Base-by-base conservation (phyloP, 169 alveolate species). In the Cryptosporidium ubiquitum region DNA sequence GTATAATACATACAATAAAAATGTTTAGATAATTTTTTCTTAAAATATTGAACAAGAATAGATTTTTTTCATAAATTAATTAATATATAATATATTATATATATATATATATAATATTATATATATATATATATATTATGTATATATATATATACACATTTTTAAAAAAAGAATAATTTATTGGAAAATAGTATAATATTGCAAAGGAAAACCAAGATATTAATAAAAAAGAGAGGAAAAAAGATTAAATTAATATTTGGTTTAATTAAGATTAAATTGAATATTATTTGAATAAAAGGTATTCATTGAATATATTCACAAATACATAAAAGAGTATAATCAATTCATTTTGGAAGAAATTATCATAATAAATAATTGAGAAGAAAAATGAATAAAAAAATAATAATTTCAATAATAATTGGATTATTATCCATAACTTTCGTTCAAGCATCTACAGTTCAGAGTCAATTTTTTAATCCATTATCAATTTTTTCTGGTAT, bases 391-490 rank as follows among this genome's bases (percentile, higher is more conserved):
- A 79, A 79, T 26, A 61, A 44, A 18, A 79, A 57, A 49, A 64
- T 40, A 31, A 23, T 79, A 20, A 64, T 47, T 61, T 60, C 75
- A 61, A 40, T 79, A 26, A 26, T 79, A 7, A 42, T 79, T 47
- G 89, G 89, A 18, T 5, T 64, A 79, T 66, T 79, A 20, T 64
- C 75, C 31, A 61, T 35, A 40, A 57, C 58, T 16, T 47, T 40
- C 39, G 89, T 79, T 1, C 75, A 79, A 12, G 89, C 57, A 64
- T 20, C 75, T 12, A 79, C 55, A 12, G 89, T 79, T 29, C 69
- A 79, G 40, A 79, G 75, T 31, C 73, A 79, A 33, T 69, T 69
- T n/a, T 79, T 64, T 49, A 58, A 61, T 31, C 79, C 79, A 79
- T n/a, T 61, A 3, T 20, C 89, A 14, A 79, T 79, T 12, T 79